phyloP scores from a whole-genome alignment of 257 asterid genomes.

The Solanum appendiculatum region DNA sequence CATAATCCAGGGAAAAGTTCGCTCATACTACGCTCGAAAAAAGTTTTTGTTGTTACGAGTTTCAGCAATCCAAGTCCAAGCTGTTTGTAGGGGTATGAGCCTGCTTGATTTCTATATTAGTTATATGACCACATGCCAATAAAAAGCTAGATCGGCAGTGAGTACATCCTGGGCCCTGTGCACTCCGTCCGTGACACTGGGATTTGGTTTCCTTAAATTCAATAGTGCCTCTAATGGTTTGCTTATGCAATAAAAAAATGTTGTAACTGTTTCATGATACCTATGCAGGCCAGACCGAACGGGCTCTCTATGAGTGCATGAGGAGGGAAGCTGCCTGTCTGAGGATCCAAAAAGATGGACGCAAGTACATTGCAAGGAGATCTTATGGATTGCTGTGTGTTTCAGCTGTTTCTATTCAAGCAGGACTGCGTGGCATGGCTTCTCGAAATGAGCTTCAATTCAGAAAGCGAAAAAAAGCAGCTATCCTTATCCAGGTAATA shows the following conservation, averaged over 20 bases:
- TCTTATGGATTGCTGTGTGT: slow-evolving; percentile 25
- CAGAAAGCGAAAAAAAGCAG: slow-evolving; percentile 42
- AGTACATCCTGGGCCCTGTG: neutral
- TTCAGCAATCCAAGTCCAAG: slow-evolving; percentile 52
- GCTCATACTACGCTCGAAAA: slow-evolving; percentile 43
- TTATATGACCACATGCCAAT: neutral
- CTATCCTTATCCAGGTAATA: slow-evolving; percentile 52
- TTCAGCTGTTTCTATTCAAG: slow-evolving; percentile 55
- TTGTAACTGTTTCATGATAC: neutral
- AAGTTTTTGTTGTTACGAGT: slow-evolving; percentile 30
- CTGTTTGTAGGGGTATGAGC: slow-evolving; percentile 64
- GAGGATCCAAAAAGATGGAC: slow-evolving; percentile 59
- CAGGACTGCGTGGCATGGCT: slow-evolving; percentile 60
- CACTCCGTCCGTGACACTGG: neutral
- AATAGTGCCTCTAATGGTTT: neutral
- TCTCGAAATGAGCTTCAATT: slow-evolving; percentile 47
- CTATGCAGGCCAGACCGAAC: slow-evolving; percentile 51
- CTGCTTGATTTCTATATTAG: neutral
- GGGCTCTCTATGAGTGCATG: slow-evolving; percentile 32
- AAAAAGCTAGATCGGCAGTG: neutral
- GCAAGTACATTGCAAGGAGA: slow-evolving; percentile 43
- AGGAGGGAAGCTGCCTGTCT: slow-evolving; percentile 62
- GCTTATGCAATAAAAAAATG: neutral
- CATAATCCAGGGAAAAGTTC: slow-evolving; percentile 53
- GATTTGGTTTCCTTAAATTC: neutral